These are phyloP conservation scores for Lycium barbarum DNA, from an alignment of 257 asterid genomes.

Conservation along the genomic window DNA sequence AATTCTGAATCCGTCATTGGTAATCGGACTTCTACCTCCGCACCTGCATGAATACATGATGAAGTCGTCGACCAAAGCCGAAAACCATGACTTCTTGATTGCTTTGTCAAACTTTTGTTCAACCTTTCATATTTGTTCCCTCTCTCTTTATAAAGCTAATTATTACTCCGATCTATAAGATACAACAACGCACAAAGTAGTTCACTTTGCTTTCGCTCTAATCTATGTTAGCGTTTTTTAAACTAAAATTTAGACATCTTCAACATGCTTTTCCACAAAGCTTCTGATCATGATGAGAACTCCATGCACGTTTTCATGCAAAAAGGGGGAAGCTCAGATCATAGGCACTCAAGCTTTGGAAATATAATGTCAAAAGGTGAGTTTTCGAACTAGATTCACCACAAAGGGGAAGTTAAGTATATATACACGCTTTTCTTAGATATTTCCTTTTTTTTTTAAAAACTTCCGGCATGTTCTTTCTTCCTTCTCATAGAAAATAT, in stretches of 20 bases:
- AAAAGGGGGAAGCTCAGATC: background rate
- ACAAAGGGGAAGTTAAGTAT: slow-evolving; percentile 20
- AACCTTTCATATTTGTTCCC: background rate
- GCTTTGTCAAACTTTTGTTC: background rate
- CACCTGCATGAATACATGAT: no score
- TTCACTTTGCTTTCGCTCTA: background rate
- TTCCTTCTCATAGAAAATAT: background rate
- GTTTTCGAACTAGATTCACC: slow-evolving; percentile 39
- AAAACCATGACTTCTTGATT: slow-evolving; percentile 34
- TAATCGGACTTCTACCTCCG: no score
- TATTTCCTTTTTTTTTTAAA: no score
- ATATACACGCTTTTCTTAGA: background rate
- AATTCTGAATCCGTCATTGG: no score
- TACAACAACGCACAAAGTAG: background rate
- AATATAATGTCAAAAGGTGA: slow-evolving; percentile 50
- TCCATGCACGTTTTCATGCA: slow-evolving; percentile 27
- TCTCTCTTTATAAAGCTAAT: background rate
- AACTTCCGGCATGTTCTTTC: background rate
- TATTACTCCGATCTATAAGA: background rate
- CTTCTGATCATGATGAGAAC: background rate
- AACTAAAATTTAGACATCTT: slow-evolving; percentile 5
- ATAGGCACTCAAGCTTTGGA: slow-evolving; percentile 53
- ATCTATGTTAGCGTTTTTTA: background rate
- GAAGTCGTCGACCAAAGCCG: slow-evolving; percentile 32
- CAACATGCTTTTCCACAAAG: slow-evolving; percentile 28